These are phyloP conservation scores for Cokeromyces recurvatus DNA, from an alignment of 371 early-diverging fungal species.

Conservation along the genomic window DNA sequence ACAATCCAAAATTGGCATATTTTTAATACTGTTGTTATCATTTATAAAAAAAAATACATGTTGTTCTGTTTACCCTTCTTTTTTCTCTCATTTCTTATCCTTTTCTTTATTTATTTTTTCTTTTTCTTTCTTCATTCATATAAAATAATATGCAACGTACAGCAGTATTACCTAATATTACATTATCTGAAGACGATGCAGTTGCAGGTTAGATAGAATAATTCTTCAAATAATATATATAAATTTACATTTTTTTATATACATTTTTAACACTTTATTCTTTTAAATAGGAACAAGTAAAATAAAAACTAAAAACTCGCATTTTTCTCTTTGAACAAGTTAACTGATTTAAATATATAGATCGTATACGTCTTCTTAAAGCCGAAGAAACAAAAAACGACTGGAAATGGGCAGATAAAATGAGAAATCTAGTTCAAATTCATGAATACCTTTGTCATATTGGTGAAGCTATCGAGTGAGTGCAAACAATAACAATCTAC, in stretches of 20 bases:
- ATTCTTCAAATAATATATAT: neutral
- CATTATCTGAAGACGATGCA: constrained; percentile 11
- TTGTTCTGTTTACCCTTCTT: too few species aligned
- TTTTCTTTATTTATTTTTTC: too few species aligned
- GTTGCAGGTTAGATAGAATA: constrained; percentile 1
- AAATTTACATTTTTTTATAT: neutral
- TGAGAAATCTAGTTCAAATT: constrained; percentile 87
- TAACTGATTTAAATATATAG: constrained; percentile 13
- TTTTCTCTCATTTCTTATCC: too few species aligned
- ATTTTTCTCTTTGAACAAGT: neutral
- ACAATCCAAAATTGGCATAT: too few species aligned
- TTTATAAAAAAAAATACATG: too few species aligned
- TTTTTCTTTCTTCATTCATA: too few species aligned
- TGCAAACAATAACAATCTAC: constrained; percentile 2
- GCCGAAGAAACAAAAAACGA: constrained; percentile 42
- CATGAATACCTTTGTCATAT: constrained; percentile 99
- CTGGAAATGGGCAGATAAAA: constrained; percentile 88
- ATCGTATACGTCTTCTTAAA: constrained; percentile 58
- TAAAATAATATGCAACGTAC: constrained; percentile 12
- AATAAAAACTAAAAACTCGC: too few species aligned
- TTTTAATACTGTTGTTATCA: too few species aligned
- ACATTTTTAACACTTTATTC: neutral
- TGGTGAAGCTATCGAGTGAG: constrained; percentile 98
- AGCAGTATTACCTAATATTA: constrained; percentile 3
- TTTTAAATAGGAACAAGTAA: constrained; percentile 18